Conservation (phyloP, 2,329 filamentous ascomycete species). For the Clarireedia homoeocarpa region DNA sequence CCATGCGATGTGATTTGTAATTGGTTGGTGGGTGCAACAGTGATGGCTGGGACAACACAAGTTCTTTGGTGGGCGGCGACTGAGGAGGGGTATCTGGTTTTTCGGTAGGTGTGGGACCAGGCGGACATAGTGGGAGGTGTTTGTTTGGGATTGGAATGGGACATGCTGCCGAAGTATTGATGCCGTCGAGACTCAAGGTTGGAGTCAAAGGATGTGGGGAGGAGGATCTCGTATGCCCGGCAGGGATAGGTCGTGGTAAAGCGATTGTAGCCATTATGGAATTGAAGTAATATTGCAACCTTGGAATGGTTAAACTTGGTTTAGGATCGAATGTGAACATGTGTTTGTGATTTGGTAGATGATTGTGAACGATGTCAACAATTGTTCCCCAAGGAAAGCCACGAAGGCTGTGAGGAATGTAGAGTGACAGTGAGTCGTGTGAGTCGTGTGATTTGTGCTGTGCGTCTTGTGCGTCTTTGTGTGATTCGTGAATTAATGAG, state of each 20-base stretch:
- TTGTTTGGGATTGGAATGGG: constrained; percentile 72
- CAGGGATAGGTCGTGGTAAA: constrained; percentile 25
- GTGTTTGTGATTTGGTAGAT: neutral
- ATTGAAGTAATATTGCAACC: constrained; percentile 7
- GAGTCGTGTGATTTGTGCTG: neutral
- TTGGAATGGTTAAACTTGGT: neutral
- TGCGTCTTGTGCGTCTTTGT: neutral
- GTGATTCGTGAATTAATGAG: neutral
- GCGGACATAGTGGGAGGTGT: constrained; percentile 82
- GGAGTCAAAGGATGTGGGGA: constrained; percentile 46
- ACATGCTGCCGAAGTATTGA: constrained; percentile 46
- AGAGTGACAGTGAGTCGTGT: neutral
- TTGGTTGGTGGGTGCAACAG: constrained; percentile 66
- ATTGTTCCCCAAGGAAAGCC: neutral
- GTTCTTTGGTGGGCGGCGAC: constrained; percentile 54
- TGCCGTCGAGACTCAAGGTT: constrained; percentile 41
- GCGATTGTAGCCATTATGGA: constrained; percentile 29
- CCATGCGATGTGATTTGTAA: constrained; percentile 46
- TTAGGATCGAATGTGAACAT: constrained; percentile 2
- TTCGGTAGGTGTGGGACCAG: constrained; percentile 55
- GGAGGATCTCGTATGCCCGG: constrained; percentile 29
- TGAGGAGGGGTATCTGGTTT: constrained; percentile 55
- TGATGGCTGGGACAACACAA: constrained; percentile 52
- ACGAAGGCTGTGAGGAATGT: neutral
- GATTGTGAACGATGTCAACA: neutral